Percentiles rank a stretch among this genome's conserved stretches.
phyloP scores from a whole-genome alignment of 495 filamentous ascomycete genomes.

The Aspergillus leporis region DNA sequence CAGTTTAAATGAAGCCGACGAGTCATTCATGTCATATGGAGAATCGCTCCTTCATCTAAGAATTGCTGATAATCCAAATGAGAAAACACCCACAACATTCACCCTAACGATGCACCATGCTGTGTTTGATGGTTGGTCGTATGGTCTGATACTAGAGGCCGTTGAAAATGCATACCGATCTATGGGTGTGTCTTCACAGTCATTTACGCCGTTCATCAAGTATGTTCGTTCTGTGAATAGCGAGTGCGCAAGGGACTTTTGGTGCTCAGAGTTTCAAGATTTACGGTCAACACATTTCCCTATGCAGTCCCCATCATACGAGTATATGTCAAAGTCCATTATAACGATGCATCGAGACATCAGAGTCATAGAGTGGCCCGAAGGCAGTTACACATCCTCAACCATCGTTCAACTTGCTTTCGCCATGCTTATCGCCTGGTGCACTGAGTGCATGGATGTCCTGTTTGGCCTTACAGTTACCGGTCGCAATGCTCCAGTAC shows the following conservation, averaged over 20 bases:
- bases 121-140: conserved; percentile 59
- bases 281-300: background rate
- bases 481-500: conserved; percentile 36
- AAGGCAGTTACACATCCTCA: conserved; percentile 16
- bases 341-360: background rate
- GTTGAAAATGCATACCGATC: conserved; percentile 59
- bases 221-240: background rate
- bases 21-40: background rate
- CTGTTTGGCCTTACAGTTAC: conserved; percentile 39
- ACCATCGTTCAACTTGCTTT: conserved; percentile 37
- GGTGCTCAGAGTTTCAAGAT: background rate
- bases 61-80: background rate
- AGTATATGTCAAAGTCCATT: background rate
- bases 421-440: conserved; percentile 38
- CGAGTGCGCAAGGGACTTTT: background rate
- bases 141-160: conserved; percentile 40
- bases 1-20: background rate
- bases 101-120: conserved; percentile 58
- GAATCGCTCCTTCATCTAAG: background rate
- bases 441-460: conserved; percentile 39
- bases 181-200: background rate
- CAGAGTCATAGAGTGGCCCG: background rate
- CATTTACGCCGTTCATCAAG: background rate
- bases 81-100: conserved; percentile 23
- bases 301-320: background rate